Evolutionary conservation across 2,329 filamentous ascomycete genomes (phyloP).

Genomic region (Talaromyces sp.): DNA sequence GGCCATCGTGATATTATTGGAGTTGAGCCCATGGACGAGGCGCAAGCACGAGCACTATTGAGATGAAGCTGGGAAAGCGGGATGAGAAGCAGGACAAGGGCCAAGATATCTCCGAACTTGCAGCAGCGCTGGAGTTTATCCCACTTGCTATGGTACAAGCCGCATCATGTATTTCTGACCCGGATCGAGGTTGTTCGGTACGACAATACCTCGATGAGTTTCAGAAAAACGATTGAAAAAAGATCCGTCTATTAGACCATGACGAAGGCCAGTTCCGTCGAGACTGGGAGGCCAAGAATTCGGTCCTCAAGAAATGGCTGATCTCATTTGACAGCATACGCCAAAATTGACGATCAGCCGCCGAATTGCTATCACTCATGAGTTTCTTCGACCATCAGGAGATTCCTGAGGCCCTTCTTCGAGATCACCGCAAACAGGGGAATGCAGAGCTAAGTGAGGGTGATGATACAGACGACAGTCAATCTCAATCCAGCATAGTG

Average conservation of each 20-base stretch:
- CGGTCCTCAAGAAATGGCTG: slow-evolving; percentile 33
- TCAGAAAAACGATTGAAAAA: slow-evolving; percentile 32
- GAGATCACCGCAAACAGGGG: not conserved
- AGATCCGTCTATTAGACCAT: slow-evolving; percentile 29
- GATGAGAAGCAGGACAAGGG: not conserved
- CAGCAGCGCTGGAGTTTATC: not conserved
- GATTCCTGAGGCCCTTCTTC: slow-evolving; percentile 27
- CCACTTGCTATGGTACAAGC: slow-evolving; percentile 23
- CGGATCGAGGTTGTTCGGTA: not conserved
- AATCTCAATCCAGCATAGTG: not conserved
- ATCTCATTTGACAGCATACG: slow-evolving; percentile 36
- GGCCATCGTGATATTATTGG: slow-evolving; percentile 15
- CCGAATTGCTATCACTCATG: slow-evolving; percentile 31
- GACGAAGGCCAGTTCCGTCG: slow-evolving; percentile 28
- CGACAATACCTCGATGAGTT: slow-evolving; percentile 29
- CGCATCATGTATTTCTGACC: slow-evolving; percentile 30
- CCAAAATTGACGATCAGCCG: slow-evolving; percentile 25
- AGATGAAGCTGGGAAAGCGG: slow-evolving; percentile 25
- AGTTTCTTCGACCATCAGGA: slow-evolving; percentile 32
- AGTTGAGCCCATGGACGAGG: slow-evolving; percentile 26
- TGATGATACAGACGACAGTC: not conserved
- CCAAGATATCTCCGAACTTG: not conserved
- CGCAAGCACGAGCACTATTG: slow-evolving; percentile 26
- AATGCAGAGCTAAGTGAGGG: slow-evolving; percentile 2
- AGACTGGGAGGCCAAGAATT: slow-evolving; percentile 27